Evolutionary conservation across 495 filamentous ascomycete genomes (phyloP).

Genomic region (Clohesyomyces aquaticus): DNA sequence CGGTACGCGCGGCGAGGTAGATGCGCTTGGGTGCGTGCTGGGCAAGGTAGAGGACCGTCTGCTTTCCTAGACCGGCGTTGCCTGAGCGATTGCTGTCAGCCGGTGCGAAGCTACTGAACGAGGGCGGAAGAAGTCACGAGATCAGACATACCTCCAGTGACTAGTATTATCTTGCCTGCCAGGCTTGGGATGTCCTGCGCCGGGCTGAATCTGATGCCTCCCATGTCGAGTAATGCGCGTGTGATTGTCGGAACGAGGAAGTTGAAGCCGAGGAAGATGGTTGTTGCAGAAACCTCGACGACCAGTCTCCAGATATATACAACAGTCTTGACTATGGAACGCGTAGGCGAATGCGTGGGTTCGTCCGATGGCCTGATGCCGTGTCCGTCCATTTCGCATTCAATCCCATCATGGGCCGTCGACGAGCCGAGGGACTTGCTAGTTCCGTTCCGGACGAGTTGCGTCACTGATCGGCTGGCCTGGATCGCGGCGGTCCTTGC

Average conservation of each 20-base stretch:
- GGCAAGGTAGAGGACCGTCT: slow-evolving; percentile 58
- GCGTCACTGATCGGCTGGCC: too few species aligned
- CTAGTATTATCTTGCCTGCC: slow-evolving; percentile 48
- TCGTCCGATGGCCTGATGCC: neutral
- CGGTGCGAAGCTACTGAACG: too few species aligned
- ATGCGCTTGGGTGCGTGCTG: slow-evolving; percentile 56
- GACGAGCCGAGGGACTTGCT: neutral
- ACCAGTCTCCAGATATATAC: slow-evolving; percentile 6
- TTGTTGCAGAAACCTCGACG: neutral
- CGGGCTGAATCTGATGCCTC: slow-evolving; percentile 40
- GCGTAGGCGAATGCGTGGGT: neutral
- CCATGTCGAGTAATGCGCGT: slow-evolving; percentile 1
- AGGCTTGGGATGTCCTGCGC: slow-evolving; percentile 46
- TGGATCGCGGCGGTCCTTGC: too few species aligned
- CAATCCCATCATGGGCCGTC: neutral
- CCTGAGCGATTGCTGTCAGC: slow-evolving; percentile 56
- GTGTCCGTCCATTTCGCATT: neutral
- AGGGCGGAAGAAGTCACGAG: neutral
- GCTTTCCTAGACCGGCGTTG: slow-evolving; percentile 56
- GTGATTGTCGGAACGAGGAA: neutral
- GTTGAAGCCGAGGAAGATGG: neutral
- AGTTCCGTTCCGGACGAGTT: neutral
- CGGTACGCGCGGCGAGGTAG: slow-evolving; percentile 61
- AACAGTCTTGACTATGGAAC: neutral
- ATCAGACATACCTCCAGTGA: slow-evolving; percentile 46